phyloP scores from a whole-genome alignment of 164 flowering plant species.

The Macadamia integrifolia region DNA sequence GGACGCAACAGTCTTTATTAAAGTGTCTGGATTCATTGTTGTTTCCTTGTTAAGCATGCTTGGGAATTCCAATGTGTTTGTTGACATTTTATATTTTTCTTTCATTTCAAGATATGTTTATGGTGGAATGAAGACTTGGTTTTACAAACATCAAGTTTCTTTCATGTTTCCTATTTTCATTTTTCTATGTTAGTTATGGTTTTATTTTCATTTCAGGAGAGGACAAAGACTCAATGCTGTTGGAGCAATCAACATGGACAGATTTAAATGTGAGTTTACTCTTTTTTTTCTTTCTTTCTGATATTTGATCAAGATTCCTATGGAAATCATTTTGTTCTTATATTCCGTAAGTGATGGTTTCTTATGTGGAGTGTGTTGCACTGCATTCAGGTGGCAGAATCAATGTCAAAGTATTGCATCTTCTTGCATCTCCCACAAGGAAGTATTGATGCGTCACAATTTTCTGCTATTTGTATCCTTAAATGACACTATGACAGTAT shows the following conservation, averaged over 20 bases:
- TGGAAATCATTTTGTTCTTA: neutral
- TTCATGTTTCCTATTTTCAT: neutral
- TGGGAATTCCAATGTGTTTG: too few relatives aligned
- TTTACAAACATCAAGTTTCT: neutral
- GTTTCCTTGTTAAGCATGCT: too few relatives aligned
- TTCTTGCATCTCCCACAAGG: conserved; percentile 61
- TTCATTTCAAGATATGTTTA: too few relatives aligned
- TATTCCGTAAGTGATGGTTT: neutral
- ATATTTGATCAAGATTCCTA: neutral
- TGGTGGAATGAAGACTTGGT: too few relatives aligned
- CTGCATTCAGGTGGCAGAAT: conserved; percentile 50
- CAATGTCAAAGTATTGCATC: conserved; percentile 59
- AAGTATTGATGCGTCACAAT: conserved; percentile 59
- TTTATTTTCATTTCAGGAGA: conserved; percentile 33
- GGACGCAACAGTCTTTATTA: too few relatives aligned
- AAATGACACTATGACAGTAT: neutral
- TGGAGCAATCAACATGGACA: conserved; percentile 50
- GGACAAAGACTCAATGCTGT: conserved; percentile 37
- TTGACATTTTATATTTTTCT: too few relatives aligned
- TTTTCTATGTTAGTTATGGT: neutral
- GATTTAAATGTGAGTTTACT: conserved; percentile 38
- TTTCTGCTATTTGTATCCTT: conserved; percentile 85
- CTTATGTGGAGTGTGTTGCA: neutral
- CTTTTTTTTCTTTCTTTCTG: neutral
- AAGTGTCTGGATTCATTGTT: too few relatives aligned